phyloP scores from a whole-genome alignment of 202 grass and related monocot species.

The Alloteropsis angusta region DNA sequence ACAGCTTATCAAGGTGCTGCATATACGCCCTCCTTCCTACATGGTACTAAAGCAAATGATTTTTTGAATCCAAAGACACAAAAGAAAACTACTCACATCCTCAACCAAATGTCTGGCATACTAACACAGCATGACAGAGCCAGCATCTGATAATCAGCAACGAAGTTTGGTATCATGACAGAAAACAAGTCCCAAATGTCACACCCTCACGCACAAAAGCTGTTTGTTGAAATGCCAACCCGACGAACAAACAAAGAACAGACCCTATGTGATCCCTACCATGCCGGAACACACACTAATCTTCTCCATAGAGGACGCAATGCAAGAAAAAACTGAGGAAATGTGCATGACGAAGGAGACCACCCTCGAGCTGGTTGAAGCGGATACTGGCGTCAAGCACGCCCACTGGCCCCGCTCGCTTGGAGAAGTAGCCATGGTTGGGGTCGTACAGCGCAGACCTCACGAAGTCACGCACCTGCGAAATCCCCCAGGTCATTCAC shows the following conservation, averaged over 20 bases:
- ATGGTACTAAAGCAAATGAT: constrained; percentile 7
- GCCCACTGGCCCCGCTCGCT: constrained; percentile 62
- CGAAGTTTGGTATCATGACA: not conserved
- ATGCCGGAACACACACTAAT: not conserved
- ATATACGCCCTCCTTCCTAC: constrained; percentile 75
- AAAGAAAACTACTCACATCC: constrained; percentile 4
- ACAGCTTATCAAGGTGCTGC: constrained; percentile 71
- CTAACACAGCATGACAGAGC: not conserved
- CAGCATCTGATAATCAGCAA: not conserved
- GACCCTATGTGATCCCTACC: not conserved
- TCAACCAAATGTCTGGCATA: not conserved
- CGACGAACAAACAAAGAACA: not conserved
- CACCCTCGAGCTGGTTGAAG: constrained; percentile 75
- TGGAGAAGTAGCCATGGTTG: constrained; percentile 88
- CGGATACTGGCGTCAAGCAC: constrained; percentile 71
- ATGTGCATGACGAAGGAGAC: not conserved
- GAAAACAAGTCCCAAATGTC: not conserved
- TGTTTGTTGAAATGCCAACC: constrained; percentile 36
- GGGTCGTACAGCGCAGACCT: constrained; percentile 78
- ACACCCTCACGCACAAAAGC: not conserved
- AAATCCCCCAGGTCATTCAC: not conserved
- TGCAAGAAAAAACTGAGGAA: not conserved
- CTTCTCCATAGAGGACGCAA: not conserved
- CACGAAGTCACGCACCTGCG: constrained; percentile 84
- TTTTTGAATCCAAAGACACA: not conserved